A percentile compares a stretch with the other conserved stretches of the same genome.
These are phyloP conservation scores for Ustilago lituana DNA, from an alignment of 1,284 basidiomycete genomes.

Conservation along the genomic window DNA sequence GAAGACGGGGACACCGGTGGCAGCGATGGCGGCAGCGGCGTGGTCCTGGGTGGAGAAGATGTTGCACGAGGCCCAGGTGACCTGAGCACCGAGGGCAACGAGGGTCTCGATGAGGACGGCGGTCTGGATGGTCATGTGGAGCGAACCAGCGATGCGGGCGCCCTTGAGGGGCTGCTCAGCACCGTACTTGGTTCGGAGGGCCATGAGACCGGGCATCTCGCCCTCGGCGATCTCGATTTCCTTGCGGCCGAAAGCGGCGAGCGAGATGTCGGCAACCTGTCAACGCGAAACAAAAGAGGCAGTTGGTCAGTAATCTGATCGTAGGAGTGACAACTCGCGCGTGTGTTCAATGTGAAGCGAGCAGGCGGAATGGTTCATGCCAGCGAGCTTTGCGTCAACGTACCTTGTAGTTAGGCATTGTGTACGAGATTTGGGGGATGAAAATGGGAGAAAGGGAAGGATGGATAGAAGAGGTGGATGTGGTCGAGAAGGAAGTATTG, in stretches of 20 bases:
- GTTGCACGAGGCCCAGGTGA: slow-evolving; percentile 99
- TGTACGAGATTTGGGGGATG: slow-evolving; percentile 4
- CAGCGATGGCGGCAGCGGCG: slow-evolving; percentile 96
- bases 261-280: slow-evolving; percentile 80
- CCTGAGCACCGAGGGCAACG: slow-evolving; percentile 91
- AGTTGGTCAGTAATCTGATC: not conserved
- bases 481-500: slow-evolving; percentile 15
- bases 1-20: slow-evolving; percentile 96
- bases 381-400: not conserved
- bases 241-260: slow-evolving; percentile 96
- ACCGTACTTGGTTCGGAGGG: slow-evolving; percentile 74
- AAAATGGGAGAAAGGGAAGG: slow-evolving; percentile 1
- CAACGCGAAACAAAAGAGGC: not conserved
- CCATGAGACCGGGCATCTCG: slow-evolving; percentile 67
- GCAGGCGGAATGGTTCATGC: not conserved
- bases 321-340: too few species aligned
- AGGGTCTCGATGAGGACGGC: slow-evolving; percentile 70
- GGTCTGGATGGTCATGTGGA: slow-evolving; percentile 88
- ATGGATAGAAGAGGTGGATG: slow-evolving; percentile 15
- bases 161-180: slow-evolving; percentile 87
- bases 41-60: slow-evolving; percentile 99
- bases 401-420: slow-evolving; percentile 62
- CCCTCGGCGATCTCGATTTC: slow-evolving; percentile 94
- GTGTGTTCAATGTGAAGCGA: too few species aligned
- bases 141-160: slow-evolving; percentile 86